A percentile compares a stretch with the other conserved stretches of the same genome.
Conservation (phyloP, 257 asterid species). For the Penstemon davidsonii region DNA sequence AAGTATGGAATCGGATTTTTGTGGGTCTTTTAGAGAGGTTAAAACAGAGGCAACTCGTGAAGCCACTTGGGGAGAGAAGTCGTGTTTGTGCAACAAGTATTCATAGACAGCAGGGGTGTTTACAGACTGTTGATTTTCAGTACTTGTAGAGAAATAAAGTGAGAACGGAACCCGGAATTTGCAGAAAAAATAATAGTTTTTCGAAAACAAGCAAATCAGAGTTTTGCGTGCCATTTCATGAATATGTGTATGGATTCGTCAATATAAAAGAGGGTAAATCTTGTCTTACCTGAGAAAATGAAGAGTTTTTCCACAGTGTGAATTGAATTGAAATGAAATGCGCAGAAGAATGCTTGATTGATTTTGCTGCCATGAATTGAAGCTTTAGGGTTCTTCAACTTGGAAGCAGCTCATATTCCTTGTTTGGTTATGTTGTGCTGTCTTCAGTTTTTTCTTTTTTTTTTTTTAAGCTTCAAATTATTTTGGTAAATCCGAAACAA, state of each 20-base stretch:
- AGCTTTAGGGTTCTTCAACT: too few relatives aligned
- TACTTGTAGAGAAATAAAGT: conserved; percentile 23
- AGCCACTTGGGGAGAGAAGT: conserved; percentile 33
- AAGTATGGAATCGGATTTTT: conserved; percentile 31
- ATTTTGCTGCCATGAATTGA: too few relatives aligned
- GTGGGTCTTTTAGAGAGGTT: conserved; percentile 20
- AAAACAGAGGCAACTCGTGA: conserved; percentile 30
- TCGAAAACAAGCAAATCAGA: background rate
- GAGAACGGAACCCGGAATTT: conserved; percentile 7
- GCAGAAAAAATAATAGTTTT: background rate
- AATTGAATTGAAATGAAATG: too few relatives aligned
- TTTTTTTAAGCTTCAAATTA: too few relatives aligned
- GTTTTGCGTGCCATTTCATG: background rate
- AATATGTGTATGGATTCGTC: too few relatives aligned
- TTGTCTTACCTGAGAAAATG: too few relatives aligned
- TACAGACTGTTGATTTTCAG: background rate
- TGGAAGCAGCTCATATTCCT: too few relatives aligned
- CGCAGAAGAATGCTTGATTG: too few relatives aligned
- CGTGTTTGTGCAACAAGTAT: conserved; percentile 27
- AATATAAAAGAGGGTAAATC: too few relatives aligned
- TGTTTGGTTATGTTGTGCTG: too few relatives aligned
- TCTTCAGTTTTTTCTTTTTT: background rate
- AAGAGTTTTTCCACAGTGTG: too few relatives aligned
- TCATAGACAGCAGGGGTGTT: background rate
- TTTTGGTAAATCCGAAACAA: too few relatives aligned